Base-by-base conservation (phyloP, 2,329 filamentous ascomycete species). In the Alternaria metachromatica region DNA sequence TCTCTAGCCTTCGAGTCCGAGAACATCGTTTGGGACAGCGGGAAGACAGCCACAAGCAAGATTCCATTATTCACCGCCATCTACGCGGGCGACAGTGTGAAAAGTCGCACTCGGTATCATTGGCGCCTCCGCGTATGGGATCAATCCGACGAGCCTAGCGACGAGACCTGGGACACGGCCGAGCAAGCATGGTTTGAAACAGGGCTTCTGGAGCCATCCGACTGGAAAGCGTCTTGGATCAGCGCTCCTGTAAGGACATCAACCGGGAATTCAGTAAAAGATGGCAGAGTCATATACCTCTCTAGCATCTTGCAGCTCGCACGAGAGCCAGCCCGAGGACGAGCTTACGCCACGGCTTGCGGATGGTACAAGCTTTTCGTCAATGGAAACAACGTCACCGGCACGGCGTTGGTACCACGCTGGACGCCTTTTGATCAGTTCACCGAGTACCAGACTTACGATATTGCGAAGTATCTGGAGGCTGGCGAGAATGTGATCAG, bases 91-190 rank as follows among this genome's bases (percentile, higher is more conserved):
- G 23, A 49, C 6, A 26, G 46, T 49, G 46, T 49, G 46, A 49
- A 26, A 7, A 49, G 46, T 49, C 46, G 46, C 46, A 49, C 46
- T 49, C 46, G 23, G 46, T 49, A 49, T 25, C 25, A 49, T 49
- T 49, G 46, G 46, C 46, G 46, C 46, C 46, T 49, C 46, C 46
- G 46, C 46, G 46, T 49, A 49, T 49, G 46, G 46, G 46, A 49
- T 25, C 46, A 49, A 23, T 3, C n/a, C 20, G 46, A 49, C 21
- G 0, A 49, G 46, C 21, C 20, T 2, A 49, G 46, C 25, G 46
- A 49, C 46, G 3, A 49, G 21, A 26, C 5, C 25, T 49, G 46
- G 46, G 46, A 49, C n/a, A 49, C 46, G 4, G 46, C 46, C 23
- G 21, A 49, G 46, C 23, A 49, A 49, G 46, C 46, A 49, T 49